Evolutionary conservation across 2,329 filamentous ascomycete species (phyloP).

Genomic region (Calonectria honghensis): DNA sequence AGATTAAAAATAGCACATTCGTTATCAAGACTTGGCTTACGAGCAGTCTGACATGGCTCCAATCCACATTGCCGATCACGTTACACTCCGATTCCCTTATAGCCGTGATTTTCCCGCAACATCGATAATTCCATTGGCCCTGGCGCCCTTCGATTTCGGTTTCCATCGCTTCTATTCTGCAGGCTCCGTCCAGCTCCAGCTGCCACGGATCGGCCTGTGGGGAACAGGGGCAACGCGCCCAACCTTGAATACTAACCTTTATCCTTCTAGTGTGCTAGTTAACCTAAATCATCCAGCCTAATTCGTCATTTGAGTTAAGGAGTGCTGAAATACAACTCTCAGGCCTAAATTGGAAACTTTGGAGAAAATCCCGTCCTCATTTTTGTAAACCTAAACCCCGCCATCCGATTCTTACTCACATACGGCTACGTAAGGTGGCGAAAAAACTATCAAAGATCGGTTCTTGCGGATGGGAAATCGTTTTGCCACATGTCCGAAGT

Average conservation of each 20-base stretch:
- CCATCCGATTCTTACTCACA: not conserved
- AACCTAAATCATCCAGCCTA: not conserved
- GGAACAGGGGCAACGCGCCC: not conserved
- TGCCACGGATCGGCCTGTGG: not conserved
- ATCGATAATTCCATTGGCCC: not conserved
- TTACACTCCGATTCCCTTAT: not conserved
- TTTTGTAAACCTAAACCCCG: not conserved
- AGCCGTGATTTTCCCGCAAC: not conserved
- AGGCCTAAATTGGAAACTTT: not conserved
- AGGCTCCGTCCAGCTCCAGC: not conserved
- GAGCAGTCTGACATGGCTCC: not conserved
- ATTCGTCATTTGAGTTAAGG: not conserved
- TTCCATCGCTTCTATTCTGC: not conserved
- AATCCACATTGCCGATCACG: not conserved
- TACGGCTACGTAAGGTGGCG: not conserved
- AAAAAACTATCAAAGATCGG: not conserved
- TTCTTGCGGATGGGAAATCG: not conserved
- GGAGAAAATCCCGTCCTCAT: not conserved
- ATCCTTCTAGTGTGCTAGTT: not conserved
- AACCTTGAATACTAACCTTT: not conserved
- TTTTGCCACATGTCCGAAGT: not conserved
- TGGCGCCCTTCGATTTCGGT: not conserved
- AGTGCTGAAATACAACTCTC: not conserved
- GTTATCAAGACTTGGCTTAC: not conserved
- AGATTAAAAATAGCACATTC: not conserved